Evolutionary conservation across 768 basidiomycete genomes (phyloP).

Genomic region (Terana coerulea): DNA sequence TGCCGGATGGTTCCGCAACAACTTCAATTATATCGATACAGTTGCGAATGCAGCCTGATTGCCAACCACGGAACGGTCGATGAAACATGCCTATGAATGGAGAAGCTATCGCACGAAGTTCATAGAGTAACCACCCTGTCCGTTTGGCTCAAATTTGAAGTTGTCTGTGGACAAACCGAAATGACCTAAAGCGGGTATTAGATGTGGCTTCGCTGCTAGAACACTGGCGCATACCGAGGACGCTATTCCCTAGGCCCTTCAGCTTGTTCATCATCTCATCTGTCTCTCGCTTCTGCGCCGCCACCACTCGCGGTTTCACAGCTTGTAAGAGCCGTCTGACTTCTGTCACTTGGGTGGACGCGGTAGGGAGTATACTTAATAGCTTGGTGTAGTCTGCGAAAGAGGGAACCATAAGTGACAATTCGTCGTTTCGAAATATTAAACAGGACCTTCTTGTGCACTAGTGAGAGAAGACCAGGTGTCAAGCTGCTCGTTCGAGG

Average conservation of each 20-base stretch:
- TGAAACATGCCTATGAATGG: background rate
- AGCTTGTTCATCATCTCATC: constrained; percentile 90
- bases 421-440: background rate
- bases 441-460: constrained; percentile 73
- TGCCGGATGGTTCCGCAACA: constrained; percentile 27
- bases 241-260: constrained; percentile 86
- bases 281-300: constrained; percentile 81
- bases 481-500: constrained; percentile 73
- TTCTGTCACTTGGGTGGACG: constrained; percentile 46
- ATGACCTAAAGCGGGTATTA: constrained; percentile 49
- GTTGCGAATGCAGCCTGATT: constrained; percentile 5
- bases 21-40: constrained; percentile 25
- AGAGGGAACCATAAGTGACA: background rate
- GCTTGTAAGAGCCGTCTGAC: constrained; percentile 45
- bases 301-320: constrained; percentile 67
- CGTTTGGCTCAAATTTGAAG: constrained; percentile 94
- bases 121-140: constrained; percentile 94
- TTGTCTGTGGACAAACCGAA: constrained; percentile 96
- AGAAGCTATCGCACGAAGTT: constrained; percentile 59
- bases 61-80: background rate
- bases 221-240: constrained; percentile 73
- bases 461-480: constrained; percentile 81
- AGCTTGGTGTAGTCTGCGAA: constrained; percentile 72
- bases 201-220: background rate
- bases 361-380: constrained; percentile 55